A percentile compares a stretch with the other conserved stretches of the same genome.
phyloP scores from a whole-genome alignment of 768 basidiomycete species.

The Amanita molliuscula region DNA sequence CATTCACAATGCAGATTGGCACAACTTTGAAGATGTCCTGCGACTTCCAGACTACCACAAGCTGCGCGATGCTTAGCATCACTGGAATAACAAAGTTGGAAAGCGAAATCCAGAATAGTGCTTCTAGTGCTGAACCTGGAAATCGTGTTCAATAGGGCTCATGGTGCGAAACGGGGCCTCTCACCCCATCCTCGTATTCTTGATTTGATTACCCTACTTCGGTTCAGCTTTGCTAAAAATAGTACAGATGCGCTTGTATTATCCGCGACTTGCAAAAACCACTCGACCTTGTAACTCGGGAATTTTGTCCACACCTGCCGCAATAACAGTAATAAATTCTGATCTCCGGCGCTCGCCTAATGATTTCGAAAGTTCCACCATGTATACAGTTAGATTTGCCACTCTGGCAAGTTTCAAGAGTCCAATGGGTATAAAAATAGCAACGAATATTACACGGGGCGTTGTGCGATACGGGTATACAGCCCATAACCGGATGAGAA shows the following conservation, averaged over 20 bases:
- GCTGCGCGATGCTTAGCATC: slow-evolving; percentile 14
- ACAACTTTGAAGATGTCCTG: slow-evolving; percentile 9
- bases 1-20: slow-evolving; percentile 10
- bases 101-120: slow-evolving; percentile 17
- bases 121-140: slow-evolving; percentile 9
- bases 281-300: slow-evolving; percentile 11
- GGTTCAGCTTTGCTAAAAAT: slow-evolving; percentile 12
- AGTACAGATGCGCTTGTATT: slow-evolving; percentile 12
- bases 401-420: slow-evolving; percentile 13
- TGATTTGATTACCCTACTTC: not conserved
- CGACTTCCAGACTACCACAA: slow-evolving; percentile 8
- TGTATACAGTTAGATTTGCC: slow-evolving; percentile 9
- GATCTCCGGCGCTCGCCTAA: not conserved
- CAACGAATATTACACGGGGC: slow-evolving; percentile 2
- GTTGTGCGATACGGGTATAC: slow-evolving; percentile 12
- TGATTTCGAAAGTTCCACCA: slow-evolving; percentile 2
- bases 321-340: not conserved
- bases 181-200: not conserved
- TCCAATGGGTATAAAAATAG: slow-evolving; percentile 11
- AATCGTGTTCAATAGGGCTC: not conserved
- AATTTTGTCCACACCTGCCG: not conserved
- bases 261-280: slow-evolving; percentile 13
- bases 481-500: slow-evolving; percentile 13
- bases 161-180: not conserved
- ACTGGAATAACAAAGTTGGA: slow-evolving; percentile 20